Percentiles rank a stretch among this genome's conserved stretches.
Evolutionary conservation across 805 yeast species (phyloP).

Genomic region (Ogataea pignaliae): DNA sequence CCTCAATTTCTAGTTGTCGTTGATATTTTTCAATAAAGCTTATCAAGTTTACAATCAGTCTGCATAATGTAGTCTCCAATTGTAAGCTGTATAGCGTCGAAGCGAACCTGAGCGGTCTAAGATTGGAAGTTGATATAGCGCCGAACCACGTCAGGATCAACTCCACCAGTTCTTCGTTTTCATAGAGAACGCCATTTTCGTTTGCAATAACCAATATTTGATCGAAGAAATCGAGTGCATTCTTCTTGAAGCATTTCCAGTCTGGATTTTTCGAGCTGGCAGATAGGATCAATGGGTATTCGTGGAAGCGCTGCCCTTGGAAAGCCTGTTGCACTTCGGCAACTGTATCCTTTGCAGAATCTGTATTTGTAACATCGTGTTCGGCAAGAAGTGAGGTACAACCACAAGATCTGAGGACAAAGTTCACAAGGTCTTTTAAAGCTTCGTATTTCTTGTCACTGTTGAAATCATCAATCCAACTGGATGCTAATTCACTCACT

Average conservation of each 20-base stretch:
- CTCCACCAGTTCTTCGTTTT: slow-evolving; percentile 41
- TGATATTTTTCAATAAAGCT: slow-evolving; percentile 39
- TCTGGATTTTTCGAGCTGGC: slow-evolving; percentile 40
- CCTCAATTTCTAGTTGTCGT: slow-evolving; percentile 36
- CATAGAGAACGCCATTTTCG: slow-evolving; percentile 58
- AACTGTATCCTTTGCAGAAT: slow-evolving; percentile 65
- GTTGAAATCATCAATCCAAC: slow-evolving; percentile 52
- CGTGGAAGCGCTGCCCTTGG: slow-evolving; percentile 57
- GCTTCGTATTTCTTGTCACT: slow-evolving; percentile 41
- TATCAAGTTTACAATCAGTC: slow-evolving; percentile 36
- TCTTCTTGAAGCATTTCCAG: slow-evolving; percentile 47
- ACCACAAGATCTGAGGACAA: slow-evolving; percentile 68
- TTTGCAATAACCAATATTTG: slow-evolving; percentile 48
- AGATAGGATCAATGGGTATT: slow-evolving; percentile 50
- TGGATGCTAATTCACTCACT: slow-evolving; percentile 46
- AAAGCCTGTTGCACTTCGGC: slow-evolving; percentile 66
- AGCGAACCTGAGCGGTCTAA: slow-evolving; percentile 67
- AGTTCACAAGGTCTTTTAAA: slow-evolving; percentile 60
- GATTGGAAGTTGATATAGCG: slow-evolving; percentile 61
- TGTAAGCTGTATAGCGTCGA: slow-evolving; percentile 56
- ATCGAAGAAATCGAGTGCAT: slow-evolving; percentile 52
- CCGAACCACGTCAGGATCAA: slow-evolving; percentile 71
- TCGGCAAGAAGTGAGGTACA: slow-evolving; percentile 60
- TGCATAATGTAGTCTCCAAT: slow-evolving; percentile 59
- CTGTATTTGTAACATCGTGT: slow-evolving; percentile 58